Evolutionary conservation across 306 rosid species (phyloP), one percentile per base, ranked within the genome.

Genomic region (Hippophae tibetana): DNA sequence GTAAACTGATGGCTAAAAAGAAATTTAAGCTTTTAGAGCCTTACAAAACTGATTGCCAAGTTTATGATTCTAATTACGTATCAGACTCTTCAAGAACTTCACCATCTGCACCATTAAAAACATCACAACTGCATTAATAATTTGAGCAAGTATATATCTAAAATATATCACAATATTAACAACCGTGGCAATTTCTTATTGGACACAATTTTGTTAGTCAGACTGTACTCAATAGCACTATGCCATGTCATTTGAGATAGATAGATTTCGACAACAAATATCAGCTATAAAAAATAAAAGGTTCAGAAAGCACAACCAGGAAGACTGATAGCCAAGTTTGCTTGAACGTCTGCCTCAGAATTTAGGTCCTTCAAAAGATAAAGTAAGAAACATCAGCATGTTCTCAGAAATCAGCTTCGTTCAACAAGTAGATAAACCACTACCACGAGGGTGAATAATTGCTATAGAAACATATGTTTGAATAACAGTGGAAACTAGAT

Each of bases 281-380:
- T 59, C 57, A 2, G 44, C 42, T 62, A 26, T 45, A 61, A 67
- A 11, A 47, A 49, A 9, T 12, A 55, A 44, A 31, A 6, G 41
- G 58, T 61, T 55, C 69, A 66, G 52, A 55, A 60, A 61, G 67
- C 48, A 82, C 79, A 64, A 88, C 99, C 95, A n/a, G 78, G 79
- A 60, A 92, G 95, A 61, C 65, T 10, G 65, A 76, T 5, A 9
- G 88, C 99, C 75, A 81, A 78, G 80, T 92, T 92, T 58, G 99
- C 95, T 80, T 87, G 82, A 67, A 82, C 88, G 67, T 92, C 99
- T 23, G 96, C 99, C 43, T 85, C 99, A 5, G 96, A 66, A 75
- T 87, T 92, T 46, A 56, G 61, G 31, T 73, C 75, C 97, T 92
- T 74, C 58, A 40, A 53, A 75, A 60, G 65, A 67, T 44, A 67